phyloP scores from a whole-genome alignment of 257 asterid genomes.

The Plantago elongata region DNA sequence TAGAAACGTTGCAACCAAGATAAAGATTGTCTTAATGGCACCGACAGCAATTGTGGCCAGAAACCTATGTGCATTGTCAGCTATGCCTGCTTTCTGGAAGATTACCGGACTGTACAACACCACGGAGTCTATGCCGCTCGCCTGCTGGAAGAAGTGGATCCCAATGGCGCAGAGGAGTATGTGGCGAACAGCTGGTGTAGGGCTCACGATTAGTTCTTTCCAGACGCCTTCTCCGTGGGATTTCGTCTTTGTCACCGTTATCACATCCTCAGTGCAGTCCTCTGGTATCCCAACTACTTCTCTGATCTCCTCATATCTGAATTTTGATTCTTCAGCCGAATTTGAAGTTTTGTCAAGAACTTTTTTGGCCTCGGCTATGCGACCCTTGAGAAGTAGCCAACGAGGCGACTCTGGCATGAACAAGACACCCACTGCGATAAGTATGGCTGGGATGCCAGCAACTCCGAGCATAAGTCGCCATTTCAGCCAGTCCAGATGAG shows the following conservation, averaged over 20 bases:
- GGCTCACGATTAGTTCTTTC: conserved; percentile 47
- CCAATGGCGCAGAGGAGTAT: conserved; percentile 47
- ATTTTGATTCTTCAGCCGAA: conserved; percentile 43
- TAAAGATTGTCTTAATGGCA: conserved; percentile 46
- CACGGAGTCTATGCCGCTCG: conserved; percentile 63
- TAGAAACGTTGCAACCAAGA: conserved; percentile 50
- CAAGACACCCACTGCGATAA: conserved; percentile 48
- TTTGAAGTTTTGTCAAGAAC: conserved; percentile 58
- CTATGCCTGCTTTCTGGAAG: conserved; percentile 51
- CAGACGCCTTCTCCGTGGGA: conserved; percentile 39
- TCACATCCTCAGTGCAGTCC: conserved; percentile 36
- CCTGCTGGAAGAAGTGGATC: conserved; percentile 60
- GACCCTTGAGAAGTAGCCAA: conserved; percentile 77
- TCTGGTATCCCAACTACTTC: conserved; percentile 62
- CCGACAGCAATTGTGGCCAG: conserved; percentile 63
- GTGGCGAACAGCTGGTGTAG: conserved; percentile 50
- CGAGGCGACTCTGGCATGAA: conserved; percentile 87
- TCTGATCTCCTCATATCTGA: conserved; percentile 49
- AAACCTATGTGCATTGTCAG: conserved; percentile 17
- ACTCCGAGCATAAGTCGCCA: conserved; percentile 77
- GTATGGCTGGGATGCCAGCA: conserved; percentile 56
- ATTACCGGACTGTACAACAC: conserved; percentile 55
- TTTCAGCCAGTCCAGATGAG: conserved; percentile 34
- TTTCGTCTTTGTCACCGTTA: conserved; percentile 23
- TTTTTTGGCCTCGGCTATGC: conserved; percentile 51